These are phyloP conservation scores for Bothriochloa decipiens DNA, from an alignment of 176 grass and related monocot genomes.

Conservation along the genomic window DNA sequence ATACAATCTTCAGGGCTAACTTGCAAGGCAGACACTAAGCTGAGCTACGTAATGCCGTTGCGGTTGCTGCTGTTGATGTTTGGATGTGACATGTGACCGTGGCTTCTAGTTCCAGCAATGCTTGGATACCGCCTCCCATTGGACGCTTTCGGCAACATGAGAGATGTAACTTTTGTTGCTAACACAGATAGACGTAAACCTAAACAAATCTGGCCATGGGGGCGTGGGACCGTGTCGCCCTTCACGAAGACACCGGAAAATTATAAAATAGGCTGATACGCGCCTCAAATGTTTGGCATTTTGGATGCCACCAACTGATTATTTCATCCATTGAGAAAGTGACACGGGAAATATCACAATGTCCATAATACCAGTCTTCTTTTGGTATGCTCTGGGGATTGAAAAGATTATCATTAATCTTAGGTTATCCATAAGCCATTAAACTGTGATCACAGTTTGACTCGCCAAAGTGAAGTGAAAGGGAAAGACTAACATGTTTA, in stretches of 20 bases:
- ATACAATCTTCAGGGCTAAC: neutral
- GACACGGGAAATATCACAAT: neutral
- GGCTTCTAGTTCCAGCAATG: constrained; percentile 10
- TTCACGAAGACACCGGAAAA: neutral
- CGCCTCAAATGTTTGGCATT: neutral
- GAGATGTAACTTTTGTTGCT: neutral
- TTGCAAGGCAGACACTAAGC: neutral
- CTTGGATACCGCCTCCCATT: neutral
- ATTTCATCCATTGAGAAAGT: neutral
- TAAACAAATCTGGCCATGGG: neutral
- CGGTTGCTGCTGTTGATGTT: constrained; percentile 5
- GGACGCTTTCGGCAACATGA: neutral
- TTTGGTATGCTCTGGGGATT: neutral
- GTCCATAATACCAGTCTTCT: neutral
- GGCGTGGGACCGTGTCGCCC: neutral
- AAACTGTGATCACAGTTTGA: neutral
- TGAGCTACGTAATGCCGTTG: neutral
- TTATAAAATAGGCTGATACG: neutral
- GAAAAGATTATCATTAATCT: neutral
- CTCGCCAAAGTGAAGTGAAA: neutral
- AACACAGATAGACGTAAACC: neutral
- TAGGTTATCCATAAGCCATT: neutral
- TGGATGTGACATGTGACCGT: constrained; percentile 17
- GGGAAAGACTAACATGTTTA: neutral
- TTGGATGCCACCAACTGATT: neutral